These are phyloP conservation scores for Amanita jacksonii DNA, from an alignment of 768 basidiomycete genomes.

Conservation along the genomic window DNA sequence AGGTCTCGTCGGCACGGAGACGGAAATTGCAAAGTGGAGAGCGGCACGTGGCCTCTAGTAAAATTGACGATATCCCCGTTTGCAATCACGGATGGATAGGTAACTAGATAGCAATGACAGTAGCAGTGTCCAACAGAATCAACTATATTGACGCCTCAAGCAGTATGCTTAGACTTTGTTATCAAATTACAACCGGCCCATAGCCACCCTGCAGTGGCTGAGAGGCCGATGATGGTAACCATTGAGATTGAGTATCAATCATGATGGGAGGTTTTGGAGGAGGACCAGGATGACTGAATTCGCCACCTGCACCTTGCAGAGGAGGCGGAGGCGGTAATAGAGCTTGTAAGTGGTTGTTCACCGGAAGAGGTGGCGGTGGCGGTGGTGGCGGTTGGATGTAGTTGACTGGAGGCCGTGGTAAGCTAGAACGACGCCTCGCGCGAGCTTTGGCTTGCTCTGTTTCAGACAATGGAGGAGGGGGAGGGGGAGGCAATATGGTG, in stretches of 20 bases:
- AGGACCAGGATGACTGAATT: conserved; percentile 28
- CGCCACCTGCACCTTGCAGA: conserved; percentile 16
- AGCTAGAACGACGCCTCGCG: conserved; percentile 33
- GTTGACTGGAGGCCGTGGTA: conserved; percentile 40
- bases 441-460: conserved; percentile 12
- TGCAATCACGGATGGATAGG: not conserved
- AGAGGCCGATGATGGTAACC: conserved; percentile 18
- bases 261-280: conserved; percentile 31
- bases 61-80: not conserved
- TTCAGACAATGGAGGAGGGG: conserved; percentile 18
- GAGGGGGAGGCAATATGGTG: conserved; percentile 20
- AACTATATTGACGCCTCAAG: too few species aligned
- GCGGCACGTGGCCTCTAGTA: conserved; percentile 26
- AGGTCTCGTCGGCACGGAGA: conserved; percentile 74
- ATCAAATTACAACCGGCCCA: not conserved
- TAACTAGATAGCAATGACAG: conserved; percentile 1
- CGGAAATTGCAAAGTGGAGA: conserved; percentile 77
- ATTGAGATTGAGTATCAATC: conserved; percentile 26
- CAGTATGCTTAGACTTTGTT: too few species aligned
- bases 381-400: conserved; percentile 23
- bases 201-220: conserved; percentile 6
- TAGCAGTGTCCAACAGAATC: not conserved
- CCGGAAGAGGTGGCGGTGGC: conserved; percentile 31
- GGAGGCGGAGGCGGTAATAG: conserved; percentile 28
- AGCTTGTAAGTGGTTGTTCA: conserved; percentile 20